Percentiles rank a stretch among this genome's conserved stretches.
phyloP scores from a whole-genome alignment of 208 protist genomes.

The Acanthamoeba lenticulata region DNA sequence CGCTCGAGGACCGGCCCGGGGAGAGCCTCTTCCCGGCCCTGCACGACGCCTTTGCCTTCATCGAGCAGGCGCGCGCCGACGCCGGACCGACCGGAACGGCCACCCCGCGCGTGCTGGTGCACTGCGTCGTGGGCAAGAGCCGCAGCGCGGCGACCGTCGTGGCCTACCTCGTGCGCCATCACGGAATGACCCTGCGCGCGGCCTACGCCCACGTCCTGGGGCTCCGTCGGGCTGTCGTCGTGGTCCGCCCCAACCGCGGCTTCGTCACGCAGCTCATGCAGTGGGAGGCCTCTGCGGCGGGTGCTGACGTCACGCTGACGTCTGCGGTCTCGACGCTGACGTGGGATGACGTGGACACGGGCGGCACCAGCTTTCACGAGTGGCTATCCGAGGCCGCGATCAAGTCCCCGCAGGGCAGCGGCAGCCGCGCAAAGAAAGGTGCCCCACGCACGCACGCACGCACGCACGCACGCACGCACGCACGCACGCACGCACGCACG shows the following conservation, averaged over 20 bases:
- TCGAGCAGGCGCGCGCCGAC: background rate
- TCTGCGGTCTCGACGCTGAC: background rate
- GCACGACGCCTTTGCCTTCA: slow-evolving; percentile 11
- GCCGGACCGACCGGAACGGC: background rate
- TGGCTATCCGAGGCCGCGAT: background rate
- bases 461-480: background rate
- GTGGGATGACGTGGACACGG: slow-evolving; percentile 27
- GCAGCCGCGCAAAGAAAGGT: background rate
- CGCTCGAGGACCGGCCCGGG: background rate
- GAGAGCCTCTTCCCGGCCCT: background rate
- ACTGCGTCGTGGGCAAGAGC: slow-evolving; percentile 34
- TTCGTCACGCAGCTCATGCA: slow-evolving; percentile 35
- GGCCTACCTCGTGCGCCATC: background rate
- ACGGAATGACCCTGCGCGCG: background rate
- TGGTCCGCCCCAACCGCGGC: background rate
- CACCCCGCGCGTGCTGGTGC: background rate
- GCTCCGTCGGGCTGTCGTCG: background rate
- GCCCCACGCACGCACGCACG: background rate
- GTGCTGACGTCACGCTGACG: background rate
- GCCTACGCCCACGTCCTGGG: background rate
- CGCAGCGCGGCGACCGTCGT: background rate
- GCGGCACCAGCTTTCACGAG: background rate
- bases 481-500: background rate
- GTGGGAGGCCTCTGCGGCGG: background rate
- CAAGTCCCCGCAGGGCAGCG: background rate